Percentiles rank a stretch among this genome's conserved stretches.
These are phyloP conservation scores for Emergomyces orientalis DNA, from an alignment of 2,329 filamentous ascomycete genomes.

Conservation along the genomic window DNA sequence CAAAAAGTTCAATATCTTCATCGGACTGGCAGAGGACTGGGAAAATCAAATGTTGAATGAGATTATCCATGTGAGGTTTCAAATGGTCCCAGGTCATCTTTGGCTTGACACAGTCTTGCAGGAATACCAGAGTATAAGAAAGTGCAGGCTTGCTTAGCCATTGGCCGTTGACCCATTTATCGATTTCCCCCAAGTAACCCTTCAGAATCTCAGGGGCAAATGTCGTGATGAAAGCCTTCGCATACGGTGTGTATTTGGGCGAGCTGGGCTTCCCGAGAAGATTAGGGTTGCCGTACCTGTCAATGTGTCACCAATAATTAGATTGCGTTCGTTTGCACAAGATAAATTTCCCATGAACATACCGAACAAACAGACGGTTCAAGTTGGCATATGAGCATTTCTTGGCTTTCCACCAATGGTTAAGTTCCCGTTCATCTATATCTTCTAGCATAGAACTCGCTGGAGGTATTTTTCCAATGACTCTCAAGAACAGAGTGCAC, in stretches of 20 bases:
- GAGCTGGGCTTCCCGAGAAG: slow-evolving; percentile 63
- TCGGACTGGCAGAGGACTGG: slow-evolving; percentile 85
- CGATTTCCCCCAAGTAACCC: slow-evolving; percentile 86
- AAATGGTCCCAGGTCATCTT: slow-evolving; percentile 95
- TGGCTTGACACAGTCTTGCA: slow-evolving; percentile 94
- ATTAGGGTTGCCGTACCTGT: slow-evolving; percentile 79
- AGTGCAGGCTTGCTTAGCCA: slow-evolving; percentile 94
- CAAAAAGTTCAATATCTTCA: slow-evolving; percentile 88
- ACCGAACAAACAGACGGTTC: slow-evolving; percentile 90
- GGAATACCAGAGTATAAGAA: slow-evolving; percentile 85
- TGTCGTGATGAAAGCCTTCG: slow-evolving; percentile 80
- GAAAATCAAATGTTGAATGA: slow-evolving; percentile 92
- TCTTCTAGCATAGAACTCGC: slow-evolving; percentile 69
- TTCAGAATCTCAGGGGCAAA: slow-evolving; percentile 96
- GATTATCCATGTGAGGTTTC: slow-evolving; percentile 83
- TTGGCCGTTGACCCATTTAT: slow-evolving; percentile 93
- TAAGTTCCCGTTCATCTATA: slow-evolving; percentile 74
- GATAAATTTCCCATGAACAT: slow-evolving; percentile 23
- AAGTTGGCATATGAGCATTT: slow-evolving; percentile 99
- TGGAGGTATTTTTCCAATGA: slow-evolving; percentile 77
- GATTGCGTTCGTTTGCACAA: neutral
- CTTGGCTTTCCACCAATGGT: slow-evolving; percentile 99
- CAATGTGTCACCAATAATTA: slow-evolving; percentile 3
- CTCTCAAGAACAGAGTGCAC: slow-evolving; percentile 89
- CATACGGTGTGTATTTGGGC: slow-evolving; percentile 69